These are phyloP conservation scores for Neurospora terricola DNA, from an alignment of 495 filamentous ascomycete species.

Conservation along the genomic window DNA sequence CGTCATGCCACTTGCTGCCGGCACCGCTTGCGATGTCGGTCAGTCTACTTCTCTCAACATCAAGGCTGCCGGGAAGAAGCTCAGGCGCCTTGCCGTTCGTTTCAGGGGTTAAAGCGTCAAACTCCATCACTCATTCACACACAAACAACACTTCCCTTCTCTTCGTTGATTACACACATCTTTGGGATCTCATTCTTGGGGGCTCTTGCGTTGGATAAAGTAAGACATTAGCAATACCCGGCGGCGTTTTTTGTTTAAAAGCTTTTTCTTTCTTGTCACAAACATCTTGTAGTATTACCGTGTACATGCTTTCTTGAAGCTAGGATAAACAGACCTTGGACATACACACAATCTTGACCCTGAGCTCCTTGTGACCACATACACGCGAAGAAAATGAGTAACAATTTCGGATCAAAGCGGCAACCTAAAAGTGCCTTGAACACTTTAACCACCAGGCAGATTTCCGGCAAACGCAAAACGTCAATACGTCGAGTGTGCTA, in stretches of 20 bases:
- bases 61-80: conserved; percentile 15
- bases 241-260: neutral
- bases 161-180: neutral
- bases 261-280: neutral
- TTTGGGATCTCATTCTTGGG: neutral
- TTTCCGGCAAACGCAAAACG: neutral
- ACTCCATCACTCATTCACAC: neutral
- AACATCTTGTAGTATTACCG: neutral
- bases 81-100: conserved; percentile 11
- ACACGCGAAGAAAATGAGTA: neutral
- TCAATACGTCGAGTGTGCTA: too few species aligned
- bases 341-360: neutral
- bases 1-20: conserved; percentile 25
- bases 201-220: neutral
- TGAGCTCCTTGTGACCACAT: neutral
- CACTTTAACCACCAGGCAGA: neutral
- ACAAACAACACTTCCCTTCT: neutral
- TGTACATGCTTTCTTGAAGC: neutral
- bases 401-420: neutral
- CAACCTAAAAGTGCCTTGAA: neutral
- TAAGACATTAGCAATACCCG: neutral
- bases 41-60: conserved; percentile 22
- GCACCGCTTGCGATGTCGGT: conserved; percentile 28
- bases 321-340: neutral
- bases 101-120: conserved; percentile 18